Evolutionary conservation across 768 basidiomycete species (phyloP).

Genomic region (Lentinula sp.): DNA sequence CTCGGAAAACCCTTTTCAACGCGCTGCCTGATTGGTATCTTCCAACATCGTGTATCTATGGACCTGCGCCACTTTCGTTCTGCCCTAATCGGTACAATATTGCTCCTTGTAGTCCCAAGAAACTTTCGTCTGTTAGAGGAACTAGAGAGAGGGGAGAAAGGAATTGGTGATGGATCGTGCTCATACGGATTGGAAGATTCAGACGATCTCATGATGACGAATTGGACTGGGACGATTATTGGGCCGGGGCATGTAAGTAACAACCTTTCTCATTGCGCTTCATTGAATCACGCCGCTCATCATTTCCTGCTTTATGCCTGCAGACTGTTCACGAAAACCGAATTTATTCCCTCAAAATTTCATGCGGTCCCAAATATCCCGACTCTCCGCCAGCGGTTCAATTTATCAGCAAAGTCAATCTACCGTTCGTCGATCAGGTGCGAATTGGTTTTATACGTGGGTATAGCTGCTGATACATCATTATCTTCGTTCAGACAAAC

Average conservation of each 20-base stretch:
- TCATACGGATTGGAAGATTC: slow-evolving; percentile 94
- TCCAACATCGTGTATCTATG: background rate
- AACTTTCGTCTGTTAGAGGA: slow-evolving; percentile 97
- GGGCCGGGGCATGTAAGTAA: slow-evolving; percentile 88
- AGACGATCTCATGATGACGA: slow-evolving; percentile 95
- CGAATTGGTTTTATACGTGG: background rate
- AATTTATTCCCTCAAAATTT: slow-evolving; percentile 92
- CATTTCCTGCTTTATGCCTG: slow-evolving; percentile 9
- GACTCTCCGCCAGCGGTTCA: slow-evolving; percentile 74
- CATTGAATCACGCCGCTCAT: slow-evolving; percentile 1
- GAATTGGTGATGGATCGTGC: slow-evolving; percentile 96
- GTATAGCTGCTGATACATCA: background rate
- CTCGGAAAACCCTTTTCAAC: background rate
- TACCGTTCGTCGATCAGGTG: slow-evolving; percentile 77
- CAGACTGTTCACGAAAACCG: slow-evolving; percentile 98
- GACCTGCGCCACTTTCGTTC: background rate
- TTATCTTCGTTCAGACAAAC: slow-evolving; percentile 20
- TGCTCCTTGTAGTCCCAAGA: slow-evolving; percentile 72
- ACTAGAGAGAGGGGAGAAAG: slow-evolving; percentile 99
- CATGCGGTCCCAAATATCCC: slow-evolving; percentile 72
- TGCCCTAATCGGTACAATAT: background rate
- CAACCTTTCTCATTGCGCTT: slow-evolving; percentile 5
- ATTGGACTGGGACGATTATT: slow-evolving; percentile 99
- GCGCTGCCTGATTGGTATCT: background rate
- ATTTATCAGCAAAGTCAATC: slow-evolving; percentile 86